Evolutionary conservation across 2,329 filamentous ascomycete species (phyloP).

Genomic region (Fusarium pseudocircinatum): DNA sequence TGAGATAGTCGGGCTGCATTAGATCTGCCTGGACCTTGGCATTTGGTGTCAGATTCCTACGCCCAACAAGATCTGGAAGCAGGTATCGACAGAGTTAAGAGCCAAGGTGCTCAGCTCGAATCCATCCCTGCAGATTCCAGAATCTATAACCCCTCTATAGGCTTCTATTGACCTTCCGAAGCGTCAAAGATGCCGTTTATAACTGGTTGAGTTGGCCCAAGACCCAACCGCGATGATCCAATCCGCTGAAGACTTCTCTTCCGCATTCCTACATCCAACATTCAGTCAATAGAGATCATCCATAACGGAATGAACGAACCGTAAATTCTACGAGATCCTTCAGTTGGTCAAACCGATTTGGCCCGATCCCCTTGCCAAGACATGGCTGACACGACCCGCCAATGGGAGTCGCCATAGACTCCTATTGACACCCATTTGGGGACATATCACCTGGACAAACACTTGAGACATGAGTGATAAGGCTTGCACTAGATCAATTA

Average conservation of each 20-base stretch:
- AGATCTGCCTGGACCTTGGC: not conserved
- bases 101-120: accelerated
- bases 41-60: not conserved
- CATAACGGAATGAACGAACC: accelerated
- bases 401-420: not conserved
- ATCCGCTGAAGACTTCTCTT: not conserved
- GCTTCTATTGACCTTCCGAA: not conserved
- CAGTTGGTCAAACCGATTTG: no score
- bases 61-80: not conserved
- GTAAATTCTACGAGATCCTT: accelerated
- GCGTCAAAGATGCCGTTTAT: accelerated
- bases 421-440: not conserved
- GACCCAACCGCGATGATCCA: no score
- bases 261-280: not conserved
- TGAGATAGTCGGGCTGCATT: not conserved
- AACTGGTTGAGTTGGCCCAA: not conserved
- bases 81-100: accelerated
- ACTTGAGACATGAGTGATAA: not conserved
- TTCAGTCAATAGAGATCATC: accelerated
- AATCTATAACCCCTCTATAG: not conserved
- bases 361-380: not conserved
- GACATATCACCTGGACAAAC: not conserved
- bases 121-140: accelerated
- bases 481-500: not conserved
- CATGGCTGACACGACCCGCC: not conserved